Evolutionary conservation across 2,329 filamentous ascomycete genomes (phyloP), one percentile per base, ranked within the genome.

Genomic region (Fusarium sp.): DNA sequence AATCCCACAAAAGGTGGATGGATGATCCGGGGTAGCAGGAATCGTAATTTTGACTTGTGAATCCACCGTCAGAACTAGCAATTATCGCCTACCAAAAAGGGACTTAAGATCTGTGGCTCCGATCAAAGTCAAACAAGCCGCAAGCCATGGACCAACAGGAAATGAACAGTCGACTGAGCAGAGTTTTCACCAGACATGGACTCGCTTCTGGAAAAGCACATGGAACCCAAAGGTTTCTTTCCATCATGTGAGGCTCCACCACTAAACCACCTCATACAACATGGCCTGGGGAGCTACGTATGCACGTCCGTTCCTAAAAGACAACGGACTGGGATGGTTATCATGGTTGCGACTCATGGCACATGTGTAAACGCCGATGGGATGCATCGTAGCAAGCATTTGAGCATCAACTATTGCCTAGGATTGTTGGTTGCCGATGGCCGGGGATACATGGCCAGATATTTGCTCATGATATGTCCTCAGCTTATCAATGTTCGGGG

Each of bases 1-100:
- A 42, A 63, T 66, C 32, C 61, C 56, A 57, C 51, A 30, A 66
- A 44, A 63, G 41, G 58, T 38, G 59, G 62, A 39, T 38, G 62
- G 56, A 35, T 70, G 72, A 68, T 73, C 74, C 59, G 70, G 72
- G 74, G 67, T 69, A 75, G 56, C 30, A 64, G 38, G 55, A 62
- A 64, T 59, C 39, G 26, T n/a, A 51, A 51, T 63, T 55, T 47
- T 45, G 36, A 63, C 44, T 51, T 63, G 36, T 50, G 39, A 59
- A 67, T 42, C 72, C 69, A 74, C 60, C 32, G 28, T 44, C 45
- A 63, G 50, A 73, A 58, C 68, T 63, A 58, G 51, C 48, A 62
- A 54, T 60, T 36, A 44, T 42, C 39, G 60, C 68, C 54, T 59
- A 67, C 56, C 57, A 57, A 59, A 63, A 69, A 41, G 59, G 58